These are phyloP conservation scores for Dalbergia oliveri DNA, from an alignment of 306 rosid genomes.

Conservation along the genomic window DNA sequence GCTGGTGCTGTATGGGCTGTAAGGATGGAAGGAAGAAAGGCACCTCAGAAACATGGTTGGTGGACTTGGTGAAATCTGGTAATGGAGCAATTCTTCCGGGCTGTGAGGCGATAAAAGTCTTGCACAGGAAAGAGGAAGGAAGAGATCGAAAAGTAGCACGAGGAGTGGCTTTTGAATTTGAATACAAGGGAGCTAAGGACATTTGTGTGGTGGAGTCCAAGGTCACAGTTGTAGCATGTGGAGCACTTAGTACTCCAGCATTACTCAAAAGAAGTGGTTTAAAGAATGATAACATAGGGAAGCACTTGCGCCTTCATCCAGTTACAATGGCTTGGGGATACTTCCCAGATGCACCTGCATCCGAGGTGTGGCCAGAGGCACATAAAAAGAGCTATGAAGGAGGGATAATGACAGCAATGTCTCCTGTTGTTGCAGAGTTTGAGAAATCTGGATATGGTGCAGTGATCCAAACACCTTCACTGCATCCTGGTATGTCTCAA, in stretches of 20 bases:
- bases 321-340: constrained; percentile 92
- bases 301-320: constrained; percentile 83
- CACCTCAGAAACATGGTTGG: constrained; percentile 85
- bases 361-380: constrained; percentile 64
- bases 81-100: constrained; percentile 80
- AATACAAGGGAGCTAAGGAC: constrained; percentile 57
- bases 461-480: constrained; percentile 83
- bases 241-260: constrained; percentile 77
- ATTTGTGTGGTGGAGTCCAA: constrained; percentile 75
- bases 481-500: constrained; percentile 87
- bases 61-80: constrained; percentile 77
- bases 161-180: constrained; percentile 67
- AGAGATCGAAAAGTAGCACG: constrained; percentile 52
- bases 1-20: constrained; percentile 90
- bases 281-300: constrained; percentile 73
- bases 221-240: constrained; percentile 85
- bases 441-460: constrained; percentile 76
- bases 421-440: constrained; percentile 64
- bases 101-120: constrained; percentile 64
- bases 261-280: constrained; percentile 74
- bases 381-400: constrained; percentile 84
- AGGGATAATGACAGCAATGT: constrained; percentile 95
- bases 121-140: constrained; percentile 59
- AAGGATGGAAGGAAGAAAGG: constrained; percentile 82
- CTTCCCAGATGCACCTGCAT: constrained; percentile 62